These are phyloP conservation scores for Coemansia sp. DNA, from an alignment of 192 early-diverging fungal genomes.

Conservation along the genomic window DNA sequence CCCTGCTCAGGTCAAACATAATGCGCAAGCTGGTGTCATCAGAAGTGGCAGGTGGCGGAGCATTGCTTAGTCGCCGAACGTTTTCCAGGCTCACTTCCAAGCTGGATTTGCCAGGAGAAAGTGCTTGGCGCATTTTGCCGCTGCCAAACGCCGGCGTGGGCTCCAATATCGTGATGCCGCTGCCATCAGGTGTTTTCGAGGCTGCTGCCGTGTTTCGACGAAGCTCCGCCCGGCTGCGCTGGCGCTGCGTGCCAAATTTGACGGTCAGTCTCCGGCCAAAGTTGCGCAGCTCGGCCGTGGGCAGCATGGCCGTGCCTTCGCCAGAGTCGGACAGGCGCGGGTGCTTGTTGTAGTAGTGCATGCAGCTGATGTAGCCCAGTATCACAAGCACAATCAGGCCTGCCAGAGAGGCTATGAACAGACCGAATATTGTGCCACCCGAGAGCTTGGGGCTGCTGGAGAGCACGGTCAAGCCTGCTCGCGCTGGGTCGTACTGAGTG, in stretches of 20 bases:
- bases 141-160: background rate
- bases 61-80: conserved; percentile 6
- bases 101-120: background rate
- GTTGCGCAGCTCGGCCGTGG: conserved; percentile 31
- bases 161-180: background rate
- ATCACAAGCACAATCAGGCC: conserved; percentile 30
- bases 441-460: conserved; percentile 19
- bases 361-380: conserved; percentile 30
- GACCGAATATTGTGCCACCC: conserved; percentile 47
- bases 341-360: conserved; percentile 47
- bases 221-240: conserved; percentile 1
- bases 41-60: background rate
- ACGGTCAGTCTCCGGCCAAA: conserved; percentile 35
- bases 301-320: conserved; percentile 28
- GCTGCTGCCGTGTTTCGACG: background rate
- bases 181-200: background rate
- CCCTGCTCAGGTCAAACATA: conserved; percentile 32
- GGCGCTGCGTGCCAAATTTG: conserved; percentile 21
- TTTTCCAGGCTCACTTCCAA: conserved; percentile 5
- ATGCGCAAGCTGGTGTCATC: conserved; percentile 25
- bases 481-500: conserved; percentile 27
- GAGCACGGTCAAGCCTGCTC: conserved; percentile 21
- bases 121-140: conserved; percentile 3
- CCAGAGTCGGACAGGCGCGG: conserved; percentile 27
- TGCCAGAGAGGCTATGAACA: conserved; percentile 34